These are phyloP conservation scores for Mycena floridula DNA, from an alignment of 768 basidiomycete genomes.

Conservation along the genomic window DNA sequence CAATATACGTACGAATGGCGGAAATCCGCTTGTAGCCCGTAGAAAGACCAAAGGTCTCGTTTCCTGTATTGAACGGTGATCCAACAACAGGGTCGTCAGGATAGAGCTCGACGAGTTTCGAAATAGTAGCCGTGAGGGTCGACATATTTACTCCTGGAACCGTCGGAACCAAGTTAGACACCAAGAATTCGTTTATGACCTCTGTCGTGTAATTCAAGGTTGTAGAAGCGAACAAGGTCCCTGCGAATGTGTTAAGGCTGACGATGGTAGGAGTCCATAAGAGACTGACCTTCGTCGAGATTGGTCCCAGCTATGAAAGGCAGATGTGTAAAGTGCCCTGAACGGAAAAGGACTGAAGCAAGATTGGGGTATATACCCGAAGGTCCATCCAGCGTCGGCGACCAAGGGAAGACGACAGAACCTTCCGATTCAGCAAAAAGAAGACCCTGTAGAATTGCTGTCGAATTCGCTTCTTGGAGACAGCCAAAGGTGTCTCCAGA, in stretches of 20 bases:
- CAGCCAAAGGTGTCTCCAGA: conserved; percentile 28
- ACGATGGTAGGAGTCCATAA: not conserved
- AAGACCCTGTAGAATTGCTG: conserved; percentile 22
- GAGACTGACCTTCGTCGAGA: conserved; percentile 35
- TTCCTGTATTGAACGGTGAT: conserved; percentile 38
- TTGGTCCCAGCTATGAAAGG: conserved; percentile 40
- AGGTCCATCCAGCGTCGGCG: conserved; percentile 33
- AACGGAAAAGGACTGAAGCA: conserved; percentile 24
- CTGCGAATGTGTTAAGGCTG: conserved; percentile 12
- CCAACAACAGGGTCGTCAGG: conserved; percentile 35
- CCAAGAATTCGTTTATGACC: conserved; percentile 11
- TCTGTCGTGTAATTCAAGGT: conserved; percentile 17
- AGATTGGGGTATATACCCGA: conserved; percentile 31
- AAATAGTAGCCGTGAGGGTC: conserved; percentile 10
- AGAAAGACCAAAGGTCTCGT: conserved; percentile 35
- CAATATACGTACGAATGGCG: conserved; percentile 16
- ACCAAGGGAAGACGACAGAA: conserved; percentile 25
- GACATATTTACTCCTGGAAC: conserved; percentile 1
- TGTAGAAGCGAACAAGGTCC: conserved; percentile 24
- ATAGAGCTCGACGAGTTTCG: conserved; percentile 29
- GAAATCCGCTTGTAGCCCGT: conserved; percentile 30
- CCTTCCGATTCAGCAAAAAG: conserved; percentile 15
- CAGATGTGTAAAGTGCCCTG: conserved; percentile 29
- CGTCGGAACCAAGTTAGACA: conserved; percentile 19
- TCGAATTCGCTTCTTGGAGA: conserved; percentile 20